These are phyloP conservation scores for Schwanniomyces vanrijiae DNA, from an alignment of 805 yeast genomes.

Conservation along the genomic window DNA sequence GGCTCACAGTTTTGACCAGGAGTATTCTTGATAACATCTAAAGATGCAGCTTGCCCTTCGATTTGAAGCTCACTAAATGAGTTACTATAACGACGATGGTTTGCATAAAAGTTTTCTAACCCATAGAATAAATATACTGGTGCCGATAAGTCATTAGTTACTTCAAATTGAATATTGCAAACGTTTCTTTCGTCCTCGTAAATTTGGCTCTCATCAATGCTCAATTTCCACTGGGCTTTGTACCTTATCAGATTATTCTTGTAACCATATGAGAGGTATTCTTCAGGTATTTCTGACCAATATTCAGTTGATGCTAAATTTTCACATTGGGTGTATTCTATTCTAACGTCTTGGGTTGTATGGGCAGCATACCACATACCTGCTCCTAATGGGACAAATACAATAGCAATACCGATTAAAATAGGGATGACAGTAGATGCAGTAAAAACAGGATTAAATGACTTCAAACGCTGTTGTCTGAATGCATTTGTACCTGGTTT, in stretches of 20 bases:
- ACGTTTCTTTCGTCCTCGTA: constrained; percentile 52
- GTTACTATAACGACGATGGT: constrained; percentile 45
- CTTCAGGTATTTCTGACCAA: constrained; percentile 38
- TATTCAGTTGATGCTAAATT: constrained; percentile 26
- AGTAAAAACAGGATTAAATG: constrained; percentile 47
- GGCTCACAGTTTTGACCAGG: constrained; percentile 49
- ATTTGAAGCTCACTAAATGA: constrained; percentile 46
- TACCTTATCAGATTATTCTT: constrained; percentile 13
- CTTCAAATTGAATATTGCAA: constrained; percentile 39
- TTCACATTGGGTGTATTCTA: constrained; percentile 44
- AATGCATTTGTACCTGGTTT: constrained; percentile 65
- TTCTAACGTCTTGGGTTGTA: constrained; percentile 36
- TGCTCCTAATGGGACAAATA: constrained; percentile 45
- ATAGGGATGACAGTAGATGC: constrained; percentile 43
- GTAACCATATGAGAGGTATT: constrained; percentile 36
- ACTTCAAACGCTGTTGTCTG: constrained; percentile 55
- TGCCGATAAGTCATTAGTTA: constrained; percentile 31
- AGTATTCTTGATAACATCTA: constrained; percentile 33
- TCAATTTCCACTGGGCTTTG: constrained; percentile 37
- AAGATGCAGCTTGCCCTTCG: constrained; percentile 38
- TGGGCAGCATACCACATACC: constrained; percentile 49
- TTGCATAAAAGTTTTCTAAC: constrained; percentile 40
- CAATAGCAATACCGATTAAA: constrained; percentile 35
- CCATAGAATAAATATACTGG: constrained; percentile 45
- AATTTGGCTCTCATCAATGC: constrained; percentile 40